These are phyloP conservation scores for Tylopilus sp. DNA, from an alignment of 768 basidiomycete genomes.

Conservation along the genomic window DNA sequence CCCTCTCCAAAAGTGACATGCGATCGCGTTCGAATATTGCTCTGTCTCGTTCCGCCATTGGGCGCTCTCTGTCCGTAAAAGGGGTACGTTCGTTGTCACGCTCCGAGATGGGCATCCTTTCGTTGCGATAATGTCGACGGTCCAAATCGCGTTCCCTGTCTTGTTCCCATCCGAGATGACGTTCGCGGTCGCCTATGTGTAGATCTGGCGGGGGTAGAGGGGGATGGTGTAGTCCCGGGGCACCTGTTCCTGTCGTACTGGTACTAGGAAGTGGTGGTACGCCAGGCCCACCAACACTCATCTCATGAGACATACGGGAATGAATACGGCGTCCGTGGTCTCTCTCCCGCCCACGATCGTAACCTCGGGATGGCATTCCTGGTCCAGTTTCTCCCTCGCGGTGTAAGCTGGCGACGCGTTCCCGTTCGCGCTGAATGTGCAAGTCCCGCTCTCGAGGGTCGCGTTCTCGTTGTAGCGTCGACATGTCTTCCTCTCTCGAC, in stretches of 20 bases:
- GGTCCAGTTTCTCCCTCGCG: slow-evolving; percentile 26
- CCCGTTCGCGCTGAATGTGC: slow-evolving; percentile 27
- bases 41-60: slow-evolving; percentile 21
- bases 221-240: slow-evolving; percentile 17
- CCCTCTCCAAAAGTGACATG: slow-evolving; percentile 16
- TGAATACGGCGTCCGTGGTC: slow-evolving; percentile 29
- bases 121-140: slow-evolving; percentile 27
- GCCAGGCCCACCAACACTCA: slow-evolving; percentile 6
- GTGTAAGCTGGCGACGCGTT: slow-evolving; percentile 19
- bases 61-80: slow-evolving; percentile 22
- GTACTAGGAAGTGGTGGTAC: slow-evolving; percentile 5
- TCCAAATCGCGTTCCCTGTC: slow-evolving; percentile 27
- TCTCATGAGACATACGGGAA: slow-evolving; percentile 24
- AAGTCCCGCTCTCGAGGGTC: slow-evolving; percentile 26
- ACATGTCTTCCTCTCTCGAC: slow-evolving; percentile 23
- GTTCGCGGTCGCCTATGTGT: slow-evolving; percentile 21
- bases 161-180: slow-evolving; percentile 27
- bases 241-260: slow-evolving; percentile 17
- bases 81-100: slow-evolving; percentile 21
- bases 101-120: slow-evolving; percentile 22
- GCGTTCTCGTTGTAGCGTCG: slow-evolving; percentile 23
- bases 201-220: slow-evolving; percentile 23
- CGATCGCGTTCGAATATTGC: slow-evolving; percentile 23
- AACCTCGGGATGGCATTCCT: slow-evolving; percentile 20
- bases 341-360: slow-evolving; percentile 30